phyloP scores from a whole-genome alignment of 2,329 filamentous ascomycete genomes.

The Trichoderma sp. region DNA sequence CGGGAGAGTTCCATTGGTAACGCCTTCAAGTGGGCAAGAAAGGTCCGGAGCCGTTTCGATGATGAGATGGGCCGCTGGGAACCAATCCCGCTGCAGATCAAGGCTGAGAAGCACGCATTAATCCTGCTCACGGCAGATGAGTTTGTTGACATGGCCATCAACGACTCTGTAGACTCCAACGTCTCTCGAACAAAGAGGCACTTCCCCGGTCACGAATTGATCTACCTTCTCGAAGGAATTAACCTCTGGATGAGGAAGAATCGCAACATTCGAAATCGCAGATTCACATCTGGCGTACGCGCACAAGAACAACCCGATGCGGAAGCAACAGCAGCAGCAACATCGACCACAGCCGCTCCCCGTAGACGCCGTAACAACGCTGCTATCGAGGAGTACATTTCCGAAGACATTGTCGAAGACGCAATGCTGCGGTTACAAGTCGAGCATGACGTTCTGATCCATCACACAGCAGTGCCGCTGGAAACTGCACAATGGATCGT shows the following conservation, averaged over 20 bases:
- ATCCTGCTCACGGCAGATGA: conserved; percentile 61
- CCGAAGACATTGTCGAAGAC: conserved; percentile 68
- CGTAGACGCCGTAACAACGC: conserved; percentile 41
- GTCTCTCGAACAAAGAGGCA: conserved; percentile 52
- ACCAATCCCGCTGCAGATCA: conserved; percentile 51
- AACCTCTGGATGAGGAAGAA: conserved; percentile 66
- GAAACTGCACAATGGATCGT: conserved; percentile 73
- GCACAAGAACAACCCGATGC: conserved; percentile 32
- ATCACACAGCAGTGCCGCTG: conserved; percentile 59
- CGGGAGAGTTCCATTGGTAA: conserved; percentile 48
- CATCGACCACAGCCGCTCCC: conserved; percentile 22
- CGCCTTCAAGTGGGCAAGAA: conserved; percentile 66
- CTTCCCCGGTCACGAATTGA: conserved; percentile 52
- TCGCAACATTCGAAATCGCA: conserved; percentile 61
- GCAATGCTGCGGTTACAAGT: conserved; percentile 69
- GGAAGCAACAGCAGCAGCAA: conserved; percentile 16
- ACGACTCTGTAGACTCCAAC: conserved; percentile 56
- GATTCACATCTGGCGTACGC: conserved; percentile 64
- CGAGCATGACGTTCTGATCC: conserved; percentile 62
- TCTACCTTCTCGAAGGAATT: conserved; percentile 73
- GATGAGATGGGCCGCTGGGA: conserved; percentile 62
- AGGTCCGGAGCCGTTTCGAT: conserved; percentile 62
- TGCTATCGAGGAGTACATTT: conserved; percentile 48
- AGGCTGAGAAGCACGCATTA: conserved; percentile 59
- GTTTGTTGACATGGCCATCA: conserved; percentile 60